A percentile compares a stretch with the other conserved stretches of the same genome.
Conservation (phyloP, 306 rosid genomes). For the Senna tora region DNA sequence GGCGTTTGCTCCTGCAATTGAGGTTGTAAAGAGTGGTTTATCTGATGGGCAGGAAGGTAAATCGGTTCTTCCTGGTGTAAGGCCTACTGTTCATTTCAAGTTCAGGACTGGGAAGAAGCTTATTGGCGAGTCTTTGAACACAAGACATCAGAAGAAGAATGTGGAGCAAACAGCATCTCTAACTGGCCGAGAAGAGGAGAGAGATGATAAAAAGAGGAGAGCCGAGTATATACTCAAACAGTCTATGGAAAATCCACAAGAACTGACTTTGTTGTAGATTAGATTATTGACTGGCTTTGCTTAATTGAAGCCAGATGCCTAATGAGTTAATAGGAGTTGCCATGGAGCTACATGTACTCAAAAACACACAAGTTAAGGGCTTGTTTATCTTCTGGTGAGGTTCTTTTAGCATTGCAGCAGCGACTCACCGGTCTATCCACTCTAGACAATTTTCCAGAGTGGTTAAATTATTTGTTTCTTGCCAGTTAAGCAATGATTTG, state of each 20-base stretch:
- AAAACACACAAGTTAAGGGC: background rate
- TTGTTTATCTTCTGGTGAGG: slow-evolving; percentile 51
- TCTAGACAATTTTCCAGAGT: slow-evolving; percentile 40
- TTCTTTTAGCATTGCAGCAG: slow-evolving; percentile 19
- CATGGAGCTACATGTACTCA: slow-evolving; percentile 7
- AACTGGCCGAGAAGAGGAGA: slow-evolving; percentile 71
- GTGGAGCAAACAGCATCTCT: slow-evolving; percentile 42
- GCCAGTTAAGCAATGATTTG: slow-evolving; percentile 26
- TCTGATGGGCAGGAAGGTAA: slow-evolving; percentile 60
- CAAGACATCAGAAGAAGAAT: slow-evolving; percentile 67
- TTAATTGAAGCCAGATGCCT: background rate
- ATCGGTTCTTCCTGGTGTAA: slow-evolving; percentile 48
- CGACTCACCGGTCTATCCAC: slow-evolving; percentile 46
- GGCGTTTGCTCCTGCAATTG: slow-evolving; percentile 86
- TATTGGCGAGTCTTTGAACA: slow-evolving; percentile 66
- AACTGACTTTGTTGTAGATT: slow-evolving; percentile 76
- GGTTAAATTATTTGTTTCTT: slow-evolving; percentile 41
- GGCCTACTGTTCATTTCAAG: slow-evolving; percentile 76
- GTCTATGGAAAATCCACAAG: slow-evolving; percentile 78
- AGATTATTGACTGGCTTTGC: slow-evolving; percentile 41
- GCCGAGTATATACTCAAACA: slow-evolving; percentile 85
- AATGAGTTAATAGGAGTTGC: no score
- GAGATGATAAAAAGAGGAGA: slow-evolving; percentile 90
- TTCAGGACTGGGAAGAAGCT: slow-evolving; percentile 75
- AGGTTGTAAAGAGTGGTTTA: slow-evolving; percentile 57